Conservation (phyloP, 129 eudicot genomes). For the Centaurea solstitialis region DNA sequence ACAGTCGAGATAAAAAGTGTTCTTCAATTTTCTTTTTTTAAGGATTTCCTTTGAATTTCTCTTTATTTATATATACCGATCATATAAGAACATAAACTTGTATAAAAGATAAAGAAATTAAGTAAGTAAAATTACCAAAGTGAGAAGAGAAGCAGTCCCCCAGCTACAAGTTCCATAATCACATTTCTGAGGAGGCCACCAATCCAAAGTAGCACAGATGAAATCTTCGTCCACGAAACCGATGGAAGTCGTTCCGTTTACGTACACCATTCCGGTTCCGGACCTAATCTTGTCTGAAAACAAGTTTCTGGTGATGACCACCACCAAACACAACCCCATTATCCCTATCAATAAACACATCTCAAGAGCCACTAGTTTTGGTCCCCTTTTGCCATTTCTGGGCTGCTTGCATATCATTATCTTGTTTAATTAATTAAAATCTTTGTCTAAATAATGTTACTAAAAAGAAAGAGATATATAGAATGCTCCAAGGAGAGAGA, state of each 20-base stretch:
- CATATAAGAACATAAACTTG: too few species aligned
- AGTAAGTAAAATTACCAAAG: conserved; percentile 48
- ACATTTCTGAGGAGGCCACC: conserved; percentile 94
- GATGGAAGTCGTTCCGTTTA: conserved; percentile 49
- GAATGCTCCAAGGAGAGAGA: neutral
- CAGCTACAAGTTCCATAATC: conserved; percentile 92
- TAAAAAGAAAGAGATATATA: neutral
- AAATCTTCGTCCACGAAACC: conserved; percentile 66
- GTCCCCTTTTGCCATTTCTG: neutral
- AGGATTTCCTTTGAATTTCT: too few species aligned
- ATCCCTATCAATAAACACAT: conserved; percentile 31
- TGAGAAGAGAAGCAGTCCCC: conserved; percentile 78
- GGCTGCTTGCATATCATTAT: conserved; percentile 13
- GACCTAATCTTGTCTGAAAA: conserved; percentile 23
- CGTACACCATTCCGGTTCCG: conserved; percentile 33
- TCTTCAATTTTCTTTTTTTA: too few species aligned
- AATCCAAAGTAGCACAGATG: conserved; percentile 91
- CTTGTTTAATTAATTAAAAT: neutral
- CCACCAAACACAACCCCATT: conserved; percentile 42
- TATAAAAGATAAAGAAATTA: neutral
- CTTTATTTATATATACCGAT: too few species aligned
- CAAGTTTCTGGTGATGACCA: conserved; percentile 24
- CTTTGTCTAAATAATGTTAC: neutral
- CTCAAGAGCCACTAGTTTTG: conserved; percentile 7
- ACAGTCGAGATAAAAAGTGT: too few species aligned